A percentile compares a stretch with the other conserved stretches of the same genome.
These are phyloP conservation scores for Aeschynomene evenia DNA, from an alignment of 306 rosid species.

Conservation along the genomic window DNA sequence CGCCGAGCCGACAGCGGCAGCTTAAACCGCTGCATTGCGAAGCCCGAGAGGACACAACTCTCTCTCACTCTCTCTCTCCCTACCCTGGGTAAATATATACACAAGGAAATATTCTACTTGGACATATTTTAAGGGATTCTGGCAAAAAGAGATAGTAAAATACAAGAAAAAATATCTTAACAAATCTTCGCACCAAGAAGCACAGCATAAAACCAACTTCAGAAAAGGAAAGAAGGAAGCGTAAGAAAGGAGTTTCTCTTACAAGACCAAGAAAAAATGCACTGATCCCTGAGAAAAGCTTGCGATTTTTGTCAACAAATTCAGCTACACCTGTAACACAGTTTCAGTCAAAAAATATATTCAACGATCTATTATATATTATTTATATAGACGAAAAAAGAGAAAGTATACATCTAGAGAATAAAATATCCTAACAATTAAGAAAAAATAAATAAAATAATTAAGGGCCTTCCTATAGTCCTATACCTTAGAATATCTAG, in stretches of 20 bases:
- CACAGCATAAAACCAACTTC: background rate
- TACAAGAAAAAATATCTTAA: background rate
- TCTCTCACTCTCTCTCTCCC: too few species aligned
- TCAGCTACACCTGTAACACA: conserved; percentile 61
- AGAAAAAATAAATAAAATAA: background rate
- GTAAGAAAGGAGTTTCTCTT: conserved; percentile 37
- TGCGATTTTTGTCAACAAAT: conserved; percentile 74
- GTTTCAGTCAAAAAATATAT: conserved; percentile 18
- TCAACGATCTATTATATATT: conserved; percentile 6
- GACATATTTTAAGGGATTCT: too few species aligned
- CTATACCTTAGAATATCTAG: background rate
- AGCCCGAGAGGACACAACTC: too few species aligned
- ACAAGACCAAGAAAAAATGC: conserved; percentile 79
- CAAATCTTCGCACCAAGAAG: background rate
- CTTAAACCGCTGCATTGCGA: too few species aligned
- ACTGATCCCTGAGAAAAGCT: conserved; percentile 59
- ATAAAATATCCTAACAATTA: background rate
- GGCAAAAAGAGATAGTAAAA: too few species aligned
- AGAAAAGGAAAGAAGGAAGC: conserved; percentile 6
- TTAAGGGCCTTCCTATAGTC: background rate
- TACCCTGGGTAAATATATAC: too few species aligned
- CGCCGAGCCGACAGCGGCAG: too few species aligned
- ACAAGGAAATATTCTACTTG: too few species aligned
- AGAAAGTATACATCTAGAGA: background rate
- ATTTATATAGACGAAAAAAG: background rate